phyloP scores from a whole-genome alignment of 2,329 filamentous ascomycete genomes.

The Leptosphaerulina australis region DNA sequence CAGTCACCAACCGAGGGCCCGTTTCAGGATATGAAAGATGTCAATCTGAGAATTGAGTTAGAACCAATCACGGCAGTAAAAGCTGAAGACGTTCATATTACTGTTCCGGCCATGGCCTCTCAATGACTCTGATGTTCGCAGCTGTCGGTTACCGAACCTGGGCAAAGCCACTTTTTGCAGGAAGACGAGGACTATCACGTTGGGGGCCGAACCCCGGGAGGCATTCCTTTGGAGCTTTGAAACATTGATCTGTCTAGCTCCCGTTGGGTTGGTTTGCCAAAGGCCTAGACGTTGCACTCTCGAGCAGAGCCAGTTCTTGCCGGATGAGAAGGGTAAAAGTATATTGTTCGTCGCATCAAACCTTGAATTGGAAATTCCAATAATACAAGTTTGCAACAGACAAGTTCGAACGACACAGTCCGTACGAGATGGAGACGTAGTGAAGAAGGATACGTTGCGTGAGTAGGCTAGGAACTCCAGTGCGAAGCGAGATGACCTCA shows the following conservation, averaged over 20 bases:
- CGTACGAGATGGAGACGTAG: not conserved
- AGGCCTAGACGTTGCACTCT: not conserved
- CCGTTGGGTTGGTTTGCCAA: not conserved
- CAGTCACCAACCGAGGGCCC: not conserved
- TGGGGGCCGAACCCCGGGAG: not conserved
- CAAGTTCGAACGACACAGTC: not conserved
- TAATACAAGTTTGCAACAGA: too few species aligned
- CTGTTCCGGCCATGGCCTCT: not conserved
- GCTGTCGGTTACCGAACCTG: constrained; percentile 11
- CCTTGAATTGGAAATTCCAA: too few species aligned
- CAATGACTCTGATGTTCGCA: not conserved
- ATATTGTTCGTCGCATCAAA: too few species aligned
- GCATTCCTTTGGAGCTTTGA: not conserved
- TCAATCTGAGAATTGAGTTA: not conserved
- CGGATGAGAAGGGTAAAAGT: too few species aligned
- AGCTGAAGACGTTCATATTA: not conserved
- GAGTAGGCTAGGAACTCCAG: not conserved
- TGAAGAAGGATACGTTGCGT: not conserved
- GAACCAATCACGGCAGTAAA: not conserved
- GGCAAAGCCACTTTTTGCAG: not conserved
- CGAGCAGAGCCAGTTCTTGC: too few species aligned
- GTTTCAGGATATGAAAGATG: not conserved
- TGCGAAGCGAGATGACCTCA: not conserved
- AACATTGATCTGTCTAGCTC: not conserved
- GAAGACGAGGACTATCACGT: not conserved